A percentile compares a stretch with the other conserved stretches of the same genome.
These are phyloP conservation scores for Tricholomella constricta DNA, from an alignment of 768 basidiomycete species.

Conservation along the genomic window DNA sequence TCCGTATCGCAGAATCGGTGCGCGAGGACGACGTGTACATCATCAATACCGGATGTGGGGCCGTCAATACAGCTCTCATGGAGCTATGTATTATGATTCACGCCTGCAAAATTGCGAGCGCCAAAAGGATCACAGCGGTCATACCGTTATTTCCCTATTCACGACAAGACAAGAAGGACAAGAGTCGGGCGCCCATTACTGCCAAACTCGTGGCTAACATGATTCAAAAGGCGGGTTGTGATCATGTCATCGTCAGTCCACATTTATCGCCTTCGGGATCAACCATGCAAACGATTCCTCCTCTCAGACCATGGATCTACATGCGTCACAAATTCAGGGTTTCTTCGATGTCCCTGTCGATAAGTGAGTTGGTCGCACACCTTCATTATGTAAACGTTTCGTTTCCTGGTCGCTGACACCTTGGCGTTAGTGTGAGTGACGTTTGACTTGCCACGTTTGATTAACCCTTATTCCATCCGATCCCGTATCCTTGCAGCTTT, in stretches of 20 bases:
- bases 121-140: conserved; percentile 97
- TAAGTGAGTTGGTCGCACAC: conserved; percentile 69
- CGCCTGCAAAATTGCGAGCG: conserved; percentile 99
- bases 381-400: neutral
- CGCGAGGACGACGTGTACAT: conserved; percentile 99
- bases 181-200: conserved; percentile 95
- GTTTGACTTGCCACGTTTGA: conserved; percentile 5
- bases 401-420: conserved; percentile 13
- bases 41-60: conserved; percentile 87
- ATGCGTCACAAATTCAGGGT: conserved; percentile 98
- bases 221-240: conserved; percentile 89
- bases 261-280: conserved; percentile 1
- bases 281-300: conserved; percentile 12
- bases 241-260: conserved; percentile 90
- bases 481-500: conserved; percentile 67
- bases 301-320: conserved; percentile 92
- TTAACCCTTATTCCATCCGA: neutral
- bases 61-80: conserved; percentile 94
- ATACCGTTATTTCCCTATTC: conserved; percentile 97
- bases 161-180: conserved; percentile 99
- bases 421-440: conserved; percentile 48
- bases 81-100: conserved; percentile 99
- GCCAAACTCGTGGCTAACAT: conserved; percentile 99
- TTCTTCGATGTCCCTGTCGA: conserved; percentile 99
- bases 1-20: conserved; percentile 92